These are phyloP conservation scores for Fraxinus floribunda DNA, from an alignment of 305 asterid species.

Conservation along the genomic window DNA sequence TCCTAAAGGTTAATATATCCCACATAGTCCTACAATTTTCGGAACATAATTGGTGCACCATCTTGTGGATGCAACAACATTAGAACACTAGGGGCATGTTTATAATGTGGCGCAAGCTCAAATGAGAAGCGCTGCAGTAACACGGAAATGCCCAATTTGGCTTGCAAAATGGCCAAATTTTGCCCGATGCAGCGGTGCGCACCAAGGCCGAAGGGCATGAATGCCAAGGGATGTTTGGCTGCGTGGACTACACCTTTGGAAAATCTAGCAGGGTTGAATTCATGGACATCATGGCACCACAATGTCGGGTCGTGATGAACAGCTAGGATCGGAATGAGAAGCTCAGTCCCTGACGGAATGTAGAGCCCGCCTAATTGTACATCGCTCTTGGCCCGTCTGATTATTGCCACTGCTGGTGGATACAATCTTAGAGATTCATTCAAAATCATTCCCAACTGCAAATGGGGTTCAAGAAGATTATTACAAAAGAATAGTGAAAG, in stretches of 20 bases:
- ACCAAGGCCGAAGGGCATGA: conserved; percentile 85
- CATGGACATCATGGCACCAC: conserved; percentile 79
- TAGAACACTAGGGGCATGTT: conserved; percentile 71
- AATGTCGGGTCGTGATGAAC: conserved; percentile 78
- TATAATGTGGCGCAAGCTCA: conserved; percentile 62
- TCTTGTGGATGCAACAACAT: conserved; percentile 80
- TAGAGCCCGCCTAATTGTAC: conserved; percentile 56
- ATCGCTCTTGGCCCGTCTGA: conserved; percentile 68
- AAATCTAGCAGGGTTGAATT: conserved; percentile 81
- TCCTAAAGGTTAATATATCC: background rate
- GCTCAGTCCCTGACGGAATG: conserved; percentile 59
- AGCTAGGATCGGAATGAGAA: conserved; percentile 85
- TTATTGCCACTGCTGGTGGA: conserved; percentile 87
- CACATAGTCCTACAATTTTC: conserved; percentile 46
- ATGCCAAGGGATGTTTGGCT: conserved; percentile 77
- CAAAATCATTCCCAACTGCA: conserved; percentile 79
- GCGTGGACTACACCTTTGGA: conserved; percentile 71
- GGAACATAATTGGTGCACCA: conserved; percentile 80
- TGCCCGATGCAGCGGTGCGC: conserved; percentile 85
- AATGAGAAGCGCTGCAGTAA: conserved; percentile 74
- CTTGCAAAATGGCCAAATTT: conserved; percentile 74
- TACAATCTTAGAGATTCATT: conserved; percentile 76
- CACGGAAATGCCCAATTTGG: conserved; percentile 69
- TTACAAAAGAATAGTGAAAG: background rate
- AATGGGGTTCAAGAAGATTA: conserved; percentile 13